Percentiles rank a stretch among this genome's conserved stretches.
phyloP scores from a whole-genome alignment of 306 rosid genomes.

The Cicer pinnatifidum region DNA sequence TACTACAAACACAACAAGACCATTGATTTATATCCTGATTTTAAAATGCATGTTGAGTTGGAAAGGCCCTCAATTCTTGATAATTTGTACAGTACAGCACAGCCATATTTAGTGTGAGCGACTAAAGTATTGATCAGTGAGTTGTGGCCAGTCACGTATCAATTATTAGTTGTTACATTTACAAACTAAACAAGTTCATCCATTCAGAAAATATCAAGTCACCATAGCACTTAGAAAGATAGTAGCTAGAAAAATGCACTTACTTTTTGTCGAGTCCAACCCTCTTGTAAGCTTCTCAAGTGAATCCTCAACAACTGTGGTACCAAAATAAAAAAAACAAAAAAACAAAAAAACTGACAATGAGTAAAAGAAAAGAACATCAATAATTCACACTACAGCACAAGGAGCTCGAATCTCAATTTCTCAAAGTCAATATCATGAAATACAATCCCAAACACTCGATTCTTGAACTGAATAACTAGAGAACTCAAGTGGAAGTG shows the following conservation, averaged over 20 bases:
- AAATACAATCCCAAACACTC: constrained; percentile 21
- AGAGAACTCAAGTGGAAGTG: constrained; percentile 26
- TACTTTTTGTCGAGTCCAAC: constrained; percentile 98
- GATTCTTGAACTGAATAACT: background rate
- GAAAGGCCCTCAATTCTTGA: constrained; percentile 33
- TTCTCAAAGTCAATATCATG: constrained; percentile 19
- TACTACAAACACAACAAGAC: constrained; percentile 16
- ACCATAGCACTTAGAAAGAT: constrained; percentile 4
- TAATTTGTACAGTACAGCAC: constrained; percentile 11
- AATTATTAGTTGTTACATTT: background rate
- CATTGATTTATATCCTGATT: constrained; percentile 4
- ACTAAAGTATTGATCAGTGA: constrained; percentile 34
- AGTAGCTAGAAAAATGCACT: constrained; percentile 44
- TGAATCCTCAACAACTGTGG: constrained; percentile 78
- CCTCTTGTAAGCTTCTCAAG: constrained; percentile 59
- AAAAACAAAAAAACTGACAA: constrained; percentile 10
- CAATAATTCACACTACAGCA: constrained; percentile 32
- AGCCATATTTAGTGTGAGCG: constrained; percentile 25
- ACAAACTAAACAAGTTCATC: constrained; percentile 40
- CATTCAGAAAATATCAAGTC: constrained; percentile 28
- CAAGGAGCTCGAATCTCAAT: constrained; percentile 32
- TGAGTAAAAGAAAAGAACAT: constrained; percentile 41
- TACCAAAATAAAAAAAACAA: constrained; percentile 32
- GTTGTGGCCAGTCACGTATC: background rate
- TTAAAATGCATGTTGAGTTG: constrained; percentile 19